These are phyloP conservation scores for Collybiopsis confluens DNA, from an alignment of 768 basidiomycete genomes.

Conservation along the genomic window DNA sequence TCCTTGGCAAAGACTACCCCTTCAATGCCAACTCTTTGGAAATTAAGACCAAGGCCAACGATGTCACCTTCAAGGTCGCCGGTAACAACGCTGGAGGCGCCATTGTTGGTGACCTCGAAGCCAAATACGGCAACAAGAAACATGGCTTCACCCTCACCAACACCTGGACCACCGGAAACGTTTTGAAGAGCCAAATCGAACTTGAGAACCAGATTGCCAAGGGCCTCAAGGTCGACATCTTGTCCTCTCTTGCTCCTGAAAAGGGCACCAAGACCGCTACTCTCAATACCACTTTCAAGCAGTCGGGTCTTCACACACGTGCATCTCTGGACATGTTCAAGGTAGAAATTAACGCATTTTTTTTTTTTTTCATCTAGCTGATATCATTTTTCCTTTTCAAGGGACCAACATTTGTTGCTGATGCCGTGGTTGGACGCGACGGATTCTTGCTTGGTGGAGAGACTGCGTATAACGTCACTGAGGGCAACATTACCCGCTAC, in stretches of 20 bases:
- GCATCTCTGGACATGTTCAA: conserved; percentile 91
- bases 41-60: conserved; percentile 86
- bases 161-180: conserved; percentile 93
- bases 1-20: conserved; percentile 89
- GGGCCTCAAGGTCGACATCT: conserved; percentile 93
- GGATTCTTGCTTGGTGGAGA: conserved; percentile 97
- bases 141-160: conserved; percentile 94
- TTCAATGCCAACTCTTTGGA: conserved; percentile 71
- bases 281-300: conserved; percentile 87
- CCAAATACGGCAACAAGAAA: conserved; percentile 86
- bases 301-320: conserved; percentile 90
- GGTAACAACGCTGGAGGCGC: conserved; percentile 61
- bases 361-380: not conserved
- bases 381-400: conserved; percentile 23
- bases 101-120: conserved; percentile 92
- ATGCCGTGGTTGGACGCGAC: conserved; percentile 92
- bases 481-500: conserved; percentile 89
- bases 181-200: conserved; percentile 88
- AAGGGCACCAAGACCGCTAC: conserved; percentile 84
- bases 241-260: conserved; percentile 79
- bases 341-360: conserved; percentile 38
- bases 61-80: conserved; percentile 90
- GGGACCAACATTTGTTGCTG: conserved; percentile 97
- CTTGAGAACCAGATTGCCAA: conserved; percentile 96
- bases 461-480: conserved; percentile 94